Percentiles rank a stretch among this genome's conserved stretches.
Evolutionary conservation across 2,329 filamentous ascomycete genomes (phyloP).

Genomic region (Graphiopsis chlorocephala): DNA sequence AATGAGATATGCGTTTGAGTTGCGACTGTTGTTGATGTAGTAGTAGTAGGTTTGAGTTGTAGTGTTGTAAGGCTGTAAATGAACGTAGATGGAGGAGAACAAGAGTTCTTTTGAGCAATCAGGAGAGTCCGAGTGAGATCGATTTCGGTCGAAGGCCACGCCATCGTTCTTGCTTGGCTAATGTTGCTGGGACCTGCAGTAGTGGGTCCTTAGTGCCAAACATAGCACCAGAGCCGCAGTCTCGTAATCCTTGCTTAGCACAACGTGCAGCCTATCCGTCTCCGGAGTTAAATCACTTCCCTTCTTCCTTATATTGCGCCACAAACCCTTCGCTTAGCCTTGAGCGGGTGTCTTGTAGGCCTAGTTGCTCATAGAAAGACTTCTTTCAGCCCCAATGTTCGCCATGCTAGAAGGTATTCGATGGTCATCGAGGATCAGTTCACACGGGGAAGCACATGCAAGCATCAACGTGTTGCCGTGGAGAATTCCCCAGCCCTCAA

Average conservation of each 20-base stretch:
- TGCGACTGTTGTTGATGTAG: conserved; percentile 9
- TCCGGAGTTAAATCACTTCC: conserved; percentile 6
- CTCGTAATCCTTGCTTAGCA: conserved; percentile 15
- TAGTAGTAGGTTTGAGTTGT: too few relatives aligned
- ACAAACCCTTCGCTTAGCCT: neutral
- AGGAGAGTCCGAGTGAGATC: neutral
- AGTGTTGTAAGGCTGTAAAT: neutral
- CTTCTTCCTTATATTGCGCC: conserved; percentile 13
- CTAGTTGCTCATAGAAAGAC: too few relatives aligned
- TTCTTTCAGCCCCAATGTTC: neutral
- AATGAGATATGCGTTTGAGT: conserved; percentile 5
- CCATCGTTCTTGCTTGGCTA: conserved; percentile 14
- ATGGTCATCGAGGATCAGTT: neutral
- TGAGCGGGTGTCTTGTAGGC: neutral
- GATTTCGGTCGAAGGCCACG: conserved; percentile 8
- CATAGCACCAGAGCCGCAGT: conserved; percentile 5
- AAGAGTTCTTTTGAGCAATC: conserved; percentile 9
- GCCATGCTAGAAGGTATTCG: neutral
- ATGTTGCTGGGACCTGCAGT: conserved; percentile 14
- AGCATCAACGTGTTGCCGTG: conserved; percentile 4
- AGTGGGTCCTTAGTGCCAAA: conserved; percentile 12
- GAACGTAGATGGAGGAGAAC: neutral
- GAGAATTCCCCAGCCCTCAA: conserved; percentile 7
- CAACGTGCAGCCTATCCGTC: conserved; percentile 13
- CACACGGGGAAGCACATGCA: neutral